Conservation (phyloP, 768 basidiomycete species). For the Epithele typhae region DNA sequence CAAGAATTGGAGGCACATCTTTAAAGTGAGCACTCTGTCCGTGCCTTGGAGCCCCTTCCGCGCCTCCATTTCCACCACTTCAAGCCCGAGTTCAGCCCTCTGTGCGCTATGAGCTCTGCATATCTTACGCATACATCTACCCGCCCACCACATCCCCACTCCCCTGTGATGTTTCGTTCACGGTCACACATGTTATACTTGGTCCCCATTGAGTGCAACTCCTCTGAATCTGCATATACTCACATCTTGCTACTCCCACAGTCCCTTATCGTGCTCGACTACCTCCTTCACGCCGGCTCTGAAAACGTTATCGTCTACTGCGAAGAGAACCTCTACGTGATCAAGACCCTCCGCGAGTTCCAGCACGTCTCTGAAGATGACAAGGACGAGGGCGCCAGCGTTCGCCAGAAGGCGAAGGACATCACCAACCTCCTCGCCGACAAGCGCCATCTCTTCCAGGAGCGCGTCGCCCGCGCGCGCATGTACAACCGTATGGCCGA, state of each 20-base stretch:
- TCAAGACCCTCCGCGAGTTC: conserved; percentile 98
- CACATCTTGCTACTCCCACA: conserved; percentile 22
- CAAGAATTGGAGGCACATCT: conserved; percentile 99
- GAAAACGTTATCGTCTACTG: conserved; percentile 97
- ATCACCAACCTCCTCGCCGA: conserved; percentile 90
- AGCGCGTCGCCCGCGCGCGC: conserved; percentile 69
- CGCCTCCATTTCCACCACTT: not conserved
- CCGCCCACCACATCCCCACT: too few relatives aligned
- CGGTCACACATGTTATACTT: not conserved
- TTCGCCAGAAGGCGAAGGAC: conserved; percentile 93
- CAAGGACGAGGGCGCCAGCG: conserved; percentile 93
- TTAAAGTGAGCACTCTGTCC: conserved; percentile 59
- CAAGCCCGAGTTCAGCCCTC: not conserved
- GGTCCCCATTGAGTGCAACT: too few relatives aligned
- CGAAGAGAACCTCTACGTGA: conserved; percentile 89
- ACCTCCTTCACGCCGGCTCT: conserved; percentile 88
- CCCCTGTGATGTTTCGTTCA: not conserved
- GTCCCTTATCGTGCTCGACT: conserved; percentile 89
- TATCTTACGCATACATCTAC: too few relatives aligned
- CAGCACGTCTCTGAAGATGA: conserved; percentile 90
- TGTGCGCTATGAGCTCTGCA: not conserved
- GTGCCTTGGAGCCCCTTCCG: not conserved
- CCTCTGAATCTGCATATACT: not conserved
- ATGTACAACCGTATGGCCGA: conserved; percentile 92
- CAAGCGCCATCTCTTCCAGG: conserved; percentile 70